These are phyloP conservation scores for Centella asiatica DNA, from an alignment of 129 eudicot species.

Conservation along the genomic window DNA sequence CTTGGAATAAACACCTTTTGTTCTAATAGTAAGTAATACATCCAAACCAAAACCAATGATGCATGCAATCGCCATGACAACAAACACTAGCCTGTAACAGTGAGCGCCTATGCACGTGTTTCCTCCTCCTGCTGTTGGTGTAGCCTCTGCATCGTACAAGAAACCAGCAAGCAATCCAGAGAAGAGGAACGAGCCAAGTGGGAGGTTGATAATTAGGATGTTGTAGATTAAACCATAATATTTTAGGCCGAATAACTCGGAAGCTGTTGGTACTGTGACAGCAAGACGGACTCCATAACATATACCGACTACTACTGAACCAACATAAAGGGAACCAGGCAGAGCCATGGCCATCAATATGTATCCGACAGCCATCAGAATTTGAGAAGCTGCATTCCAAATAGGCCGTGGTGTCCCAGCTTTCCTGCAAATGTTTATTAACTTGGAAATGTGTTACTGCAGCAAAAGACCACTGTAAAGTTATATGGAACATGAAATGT, in stretches of 20 bases:
- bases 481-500: background rate
- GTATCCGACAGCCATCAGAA: conserved; percentile 73
- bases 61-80: conserved; percentile 71
- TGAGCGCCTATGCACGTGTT: conserved; percentile 73
- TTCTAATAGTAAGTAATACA: conserved; percentile 54
- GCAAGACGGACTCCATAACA: conserved; percentile 95
- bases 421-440: conserved; percentile 38
- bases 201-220: conserved; percentile 80
- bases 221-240: conserved; percentile 89
- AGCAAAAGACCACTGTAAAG: no score
- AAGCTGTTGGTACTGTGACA: conserved; percentile 83
- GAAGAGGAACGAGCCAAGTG: conserved; percentile 91
- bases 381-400: conserved; percentile 95
- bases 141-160: conserved; percentile 78
- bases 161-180: conserved; percentile 90
- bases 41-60: conserved; percentile 69
- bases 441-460: no score
- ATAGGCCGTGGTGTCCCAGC: conserved; percentile 84
- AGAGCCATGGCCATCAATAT: conserved; percentile 67
- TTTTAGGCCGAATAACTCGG: conserved; percentile 89
- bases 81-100: conserved; percentile 70
- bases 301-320: conserved; percentile 76
- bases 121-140: conserved; percentile 52
- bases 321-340: conserved; percentile 86
- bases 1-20: conserved; percentile 55